These are phyloP conservation scores for Thermomucor indicae-seudaticae DNA, from an alignment of 371 early-diverging fungal species.

Conservation along the genomic window DNA sequence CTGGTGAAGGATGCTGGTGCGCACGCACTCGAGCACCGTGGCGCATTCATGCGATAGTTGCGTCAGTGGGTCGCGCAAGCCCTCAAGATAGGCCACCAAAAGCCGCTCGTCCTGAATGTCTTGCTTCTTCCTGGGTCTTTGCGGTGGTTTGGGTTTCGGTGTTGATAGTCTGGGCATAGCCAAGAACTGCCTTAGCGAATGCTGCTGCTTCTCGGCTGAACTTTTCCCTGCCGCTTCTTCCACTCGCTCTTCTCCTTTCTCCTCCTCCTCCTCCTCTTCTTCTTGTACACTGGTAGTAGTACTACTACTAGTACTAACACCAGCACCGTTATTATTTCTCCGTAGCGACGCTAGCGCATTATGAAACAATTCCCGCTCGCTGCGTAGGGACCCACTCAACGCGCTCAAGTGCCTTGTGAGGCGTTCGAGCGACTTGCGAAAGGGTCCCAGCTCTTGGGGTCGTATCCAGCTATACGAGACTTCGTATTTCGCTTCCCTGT, in stretches of 20 bases:
- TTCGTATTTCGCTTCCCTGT: slow-evolving; percentile 46
- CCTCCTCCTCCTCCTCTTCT: neutral
- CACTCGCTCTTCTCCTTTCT: neutral
- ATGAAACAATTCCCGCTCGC: slow-evolving; percentile 41
- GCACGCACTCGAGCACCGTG: slow-evolving; percentile 38
- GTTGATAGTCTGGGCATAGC: neutral
- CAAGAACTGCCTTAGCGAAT: neutral
- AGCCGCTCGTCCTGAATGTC: slow-evolving; percentile 44
- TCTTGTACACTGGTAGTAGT: neutral
- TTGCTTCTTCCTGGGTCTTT: slow-evolving; percentile 40
- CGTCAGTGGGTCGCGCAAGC: slow-evolving; percentile 51
- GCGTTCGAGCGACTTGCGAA: slow-evolving; percentile 30
- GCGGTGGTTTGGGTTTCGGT: slow-evolving; percentile 8
- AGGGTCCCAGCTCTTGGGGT: slow-evolving; percentile 25
- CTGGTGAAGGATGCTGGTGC: slow-evolving; percentile 33
- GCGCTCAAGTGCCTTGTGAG: slow-evolving; percentile 37
- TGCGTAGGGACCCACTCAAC: slow-evolving; percentile 37
- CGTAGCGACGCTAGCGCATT: slow-evolving; percentile 14
- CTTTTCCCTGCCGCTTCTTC: neutral
- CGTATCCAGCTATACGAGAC: slow-evolving; percentile 37
- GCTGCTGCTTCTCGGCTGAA: neutral
- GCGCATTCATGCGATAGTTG: slow-evolving; percentile 43
- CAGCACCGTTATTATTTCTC: neutral
- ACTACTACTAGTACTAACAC: no score
- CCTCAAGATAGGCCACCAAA: slow-evolving; percentile 48